Percentiles rank a stretch among this genome's conserved stretches.
Evolutionary conservation across 345 rosid genomes (phyloP).

Genomic region (Hibiscus syriacus): DNA sequence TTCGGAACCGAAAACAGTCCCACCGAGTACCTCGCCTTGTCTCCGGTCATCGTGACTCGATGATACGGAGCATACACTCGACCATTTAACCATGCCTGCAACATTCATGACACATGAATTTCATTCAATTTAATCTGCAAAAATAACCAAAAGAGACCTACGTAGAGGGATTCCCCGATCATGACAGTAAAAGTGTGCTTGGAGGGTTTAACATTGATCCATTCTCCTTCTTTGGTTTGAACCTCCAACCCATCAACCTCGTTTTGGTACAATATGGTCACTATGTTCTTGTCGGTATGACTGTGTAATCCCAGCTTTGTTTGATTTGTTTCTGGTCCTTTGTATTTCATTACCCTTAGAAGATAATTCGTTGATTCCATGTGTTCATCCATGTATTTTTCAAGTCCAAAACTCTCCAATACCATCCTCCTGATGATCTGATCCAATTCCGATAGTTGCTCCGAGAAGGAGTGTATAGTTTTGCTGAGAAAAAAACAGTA

Average conservation of each 20-base stretch:
- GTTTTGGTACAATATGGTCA: slow-evolving; percentile 56
- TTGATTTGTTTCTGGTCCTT: slow-evolving; percentile 42
- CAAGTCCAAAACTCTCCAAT: slow-evolving; percentile 44
- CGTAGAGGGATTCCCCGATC: slow-evolving; percentile 7
- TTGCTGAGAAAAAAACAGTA: slow-evolving; percentile 23
- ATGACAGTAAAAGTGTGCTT: slow-evolving; percentile 32
- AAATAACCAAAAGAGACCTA: not conserved
- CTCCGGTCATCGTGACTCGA: slow-evolving; percentile 10
- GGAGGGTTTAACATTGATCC: slow-evolving; percentile 48
- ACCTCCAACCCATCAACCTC: slow-evolving; percentile 51
- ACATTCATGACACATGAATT: not conserved
- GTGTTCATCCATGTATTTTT: slow-evolving; percentile 48
- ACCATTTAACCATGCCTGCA: slow-evolving; percentile 16
- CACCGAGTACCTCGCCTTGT: slow-evolving; percentile 6
- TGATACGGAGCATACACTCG: slow-evolving; percentile 6
- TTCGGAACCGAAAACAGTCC: slow-evolving; percentile 3
- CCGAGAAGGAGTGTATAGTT: slow-evolving; percentile 28
- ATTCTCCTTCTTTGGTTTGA: slow-evolving; percentile 37
- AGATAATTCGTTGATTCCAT: slow-evolving; percentile 48
- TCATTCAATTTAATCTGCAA: too few species aligned
- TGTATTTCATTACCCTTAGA: slow-evolving; percentile 47
- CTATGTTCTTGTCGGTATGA: slow-evolving; percentile 54
- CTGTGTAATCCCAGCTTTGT: slow-evolving; percentile 33
- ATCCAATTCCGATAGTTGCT: slow-evolving; percentile 39
- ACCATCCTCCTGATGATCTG: slow-evolving; percentile 40